phyloP scores from a whole-genome alignment of 2,329 filamentous ascomycete genomes.

The Exophiala dermatitidis region DNA sequence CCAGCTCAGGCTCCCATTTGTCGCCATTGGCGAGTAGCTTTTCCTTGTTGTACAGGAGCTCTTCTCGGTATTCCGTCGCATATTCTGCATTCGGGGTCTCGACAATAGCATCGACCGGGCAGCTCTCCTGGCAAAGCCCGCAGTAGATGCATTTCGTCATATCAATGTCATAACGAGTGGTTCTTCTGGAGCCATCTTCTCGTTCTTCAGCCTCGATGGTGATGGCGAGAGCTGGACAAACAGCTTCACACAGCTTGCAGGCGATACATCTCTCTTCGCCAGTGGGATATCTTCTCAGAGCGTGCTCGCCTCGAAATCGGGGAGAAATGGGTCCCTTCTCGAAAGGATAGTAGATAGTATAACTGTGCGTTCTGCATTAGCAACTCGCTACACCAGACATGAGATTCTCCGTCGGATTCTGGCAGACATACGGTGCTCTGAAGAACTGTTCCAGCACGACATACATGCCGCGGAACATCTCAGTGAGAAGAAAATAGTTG shows the following conservation, averaged over 20 bases:
- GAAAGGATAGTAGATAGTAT: conserved; percentile 98
- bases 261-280: conserved; percentile 99
- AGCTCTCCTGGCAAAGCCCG: conserved; percentile 97
- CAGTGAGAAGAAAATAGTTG: conserved; percentile 90
- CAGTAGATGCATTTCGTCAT: conserved; percentile 99
- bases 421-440: conserved; percentile 75
- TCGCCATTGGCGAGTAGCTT: conserved; percentile 84
- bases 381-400: background rate
- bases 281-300: conserved; percentile 88
- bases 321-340: conserved; percentile 98
- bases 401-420: background rate
- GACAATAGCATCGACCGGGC: conserved; percentile 91
- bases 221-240: conserved; percentile 96
- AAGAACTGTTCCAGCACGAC: conserved; percentile 97
- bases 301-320: conserved; percentile 96
- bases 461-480: conserved; percentile 98
- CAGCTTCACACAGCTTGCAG: conserved; percentile 98
- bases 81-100: conserved; percentile 69
- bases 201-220: conserved; percentile 99
- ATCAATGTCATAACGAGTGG: conserved; percentile 97
- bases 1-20: conserved; percentile 97
- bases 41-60: conserved; percentile 97
- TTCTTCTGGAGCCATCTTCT: conserved; percentile 87
- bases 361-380: conserved; percentile 47
- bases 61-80: conserved; percentile 74